phyloP scores from a whole-genome alignment of 1,139 yeast genomes.

The Kodamaea ohmeri region DNA sequence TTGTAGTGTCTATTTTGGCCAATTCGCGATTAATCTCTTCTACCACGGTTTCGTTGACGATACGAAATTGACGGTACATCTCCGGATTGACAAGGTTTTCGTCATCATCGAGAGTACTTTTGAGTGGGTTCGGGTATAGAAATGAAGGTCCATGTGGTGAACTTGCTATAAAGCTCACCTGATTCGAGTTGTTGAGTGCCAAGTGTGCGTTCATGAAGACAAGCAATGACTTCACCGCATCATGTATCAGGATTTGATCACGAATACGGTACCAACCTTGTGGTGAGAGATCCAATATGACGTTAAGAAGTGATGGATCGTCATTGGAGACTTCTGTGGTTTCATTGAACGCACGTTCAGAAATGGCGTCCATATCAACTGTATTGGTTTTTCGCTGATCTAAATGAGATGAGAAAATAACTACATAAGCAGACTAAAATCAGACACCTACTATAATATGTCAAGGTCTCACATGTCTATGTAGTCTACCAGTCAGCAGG shows the following conservation, averaged over 20 bases:
- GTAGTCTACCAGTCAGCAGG: background rate
- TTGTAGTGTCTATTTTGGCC: conserved; percentile 20
- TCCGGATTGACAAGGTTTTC: conserved; percentile 26
- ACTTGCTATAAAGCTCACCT: conserved; percentile 79
- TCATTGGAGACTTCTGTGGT: conserved; percentile 45
- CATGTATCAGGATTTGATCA: conserved; percentile 46
- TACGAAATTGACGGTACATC: conserved; percentile 85
- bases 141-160: conserved; percentile 70
- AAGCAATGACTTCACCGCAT: conserved; percentile 57
- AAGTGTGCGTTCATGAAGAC: conserved; percentile 84
- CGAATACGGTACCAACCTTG: conserved; percentile 64
- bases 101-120: conserved; percentile 11
- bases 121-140: conserved; percentile 59
- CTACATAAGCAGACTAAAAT: background rate
- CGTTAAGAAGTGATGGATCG: conserved; percentile 76
- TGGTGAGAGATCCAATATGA: conserved; percentile 78
- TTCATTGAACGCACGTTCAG: conserved; percentile 63
- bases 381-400: too few relatives aligned
- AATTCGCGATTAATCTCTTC: conserved; percentile 49
- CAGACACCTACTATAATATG: too few relatives aligned
- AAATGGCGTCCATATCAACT: conserved; percentile 76
- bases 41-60: conserved; percentile 77
- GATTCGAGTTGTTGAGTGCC: conserved; percentile 79
- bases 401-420: too few relatives aligned
- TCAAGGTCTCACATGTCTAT: background rate